phyloP scores from a whole-genome alignment of 1,284 basidiomycete genomes.

The Cryptococcus sp. region DNA sequence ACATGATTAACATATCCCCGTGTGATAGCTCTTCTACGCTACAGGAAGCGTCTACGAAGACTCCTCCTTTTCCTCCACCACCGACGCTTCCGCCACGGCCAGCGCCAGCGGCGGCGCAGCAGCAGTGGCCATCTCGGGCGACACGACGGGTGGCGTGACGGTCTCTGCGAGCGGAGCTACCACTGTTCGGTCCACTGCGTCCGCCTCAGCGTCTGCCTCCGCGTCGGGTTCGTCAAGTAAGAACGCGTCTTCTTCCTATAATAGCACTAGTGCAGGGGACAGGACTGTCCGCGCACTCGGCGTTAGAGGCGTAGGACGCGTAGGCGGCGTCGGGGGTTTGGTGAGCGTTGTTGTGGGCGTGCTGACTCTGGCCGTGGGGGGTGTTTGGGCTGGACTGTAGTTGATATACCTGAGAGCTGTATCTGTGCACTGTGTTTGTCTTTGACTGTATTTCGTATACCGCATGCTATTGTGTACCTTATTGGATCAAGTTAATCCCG shows the following conservation, averaged over 20 bases:
- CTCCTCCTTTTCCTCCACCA: slow-evolving; percentile 13
- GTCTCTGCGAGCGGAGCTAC: neutral
- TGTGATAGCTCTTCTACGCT: slow-evolving; percentile 29
- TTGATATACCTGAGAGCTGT: no score
- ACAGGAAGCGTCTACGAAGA: slow-evolving; percentile 35
- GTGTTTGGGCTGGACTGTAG: neutral
- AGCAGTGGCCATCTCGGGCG: neutral
- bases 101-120: neutral
- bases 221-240: neutral
- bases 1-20: neutral
- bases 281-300: neutral
- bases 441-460: no score
- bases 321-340: neutral
- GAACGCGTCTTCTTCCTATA: neutral
- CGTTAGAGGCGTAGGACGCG: neutral
- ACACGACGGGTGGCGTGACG: neutral
- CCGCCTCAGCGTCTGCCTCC: neutral
- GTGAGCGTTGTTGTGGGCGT: neutral
- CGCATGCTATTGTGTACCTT: no score
- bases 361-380: neutral
- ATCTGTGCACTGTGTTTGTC: no score
- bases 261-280: neutral
- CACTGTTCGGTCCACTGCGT: neutral
- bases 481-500: no score
- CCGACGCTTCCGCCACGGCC: neutral